phyloP scores from a whole-genome alignment of 371 early-diverging fungal genomes.

The Funneliformis caledonium region DNA sequence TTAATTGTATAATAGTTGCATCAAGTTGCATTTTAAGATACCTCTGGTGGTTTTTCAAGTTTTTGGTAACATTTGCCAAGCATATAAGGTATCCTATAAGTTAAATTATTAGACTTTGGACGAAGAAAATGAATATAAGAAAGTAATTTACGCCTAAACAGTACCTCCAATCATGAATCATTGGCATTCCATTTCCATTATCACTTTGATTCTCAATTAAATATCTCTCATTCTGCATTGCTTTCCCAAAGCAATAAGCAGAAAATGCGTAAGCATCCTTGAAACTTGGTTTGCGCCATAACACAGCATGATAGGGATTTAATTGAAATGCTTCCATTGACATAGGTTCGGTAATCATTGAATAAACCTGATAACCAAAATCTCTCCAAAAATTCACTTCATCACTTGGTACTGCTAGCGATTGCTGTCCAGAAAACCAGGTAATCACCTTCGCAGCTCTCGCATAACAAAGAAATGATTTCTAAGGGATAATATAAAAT shows the following conservation, averaged over 20 bases:
- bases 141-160: neutral
- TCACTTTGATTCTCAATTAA: conserved; percentile 2
- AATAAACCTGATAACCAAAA: conserved; percentile 66
- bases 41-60: conserved; percentile 32
- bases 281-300: conserved; percentile 30
- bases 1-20: neutral
- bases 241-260: conserved; percentile 46
- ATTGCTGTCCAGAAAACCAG: neutral
- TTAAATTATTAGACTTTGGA: neutral
- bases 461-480: conserved; percentile 61
- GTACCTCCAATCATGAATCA: conserved; percentile 31
- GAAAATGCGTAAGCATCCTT: conserved; percentile 54
- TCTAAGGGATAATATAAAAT: conserved; percentile 45
- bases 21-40: neutral
- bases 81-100: conserved; percentile 38
- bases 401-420: neutral
- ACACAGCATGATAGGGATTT: conserved; percentile 11
- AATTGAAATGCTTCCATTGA: conserved; percentile 56
- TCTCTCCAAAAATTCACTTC: conserved; percentile 57
- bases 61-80: conserved; percentile 37
- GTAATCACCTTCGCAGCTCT: conserved; percentile 46
- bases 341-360: conserved; percentile 73
- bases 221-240: conserved; percentile 49
- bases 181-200: conserved; percentile 2
- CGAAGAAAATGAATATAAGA: neutral